These are phyloP conservation scores for Crithidia acanthocephali DNA, from an alignment of 208 protist genomes.

Conservation along the genomic window DNA sequence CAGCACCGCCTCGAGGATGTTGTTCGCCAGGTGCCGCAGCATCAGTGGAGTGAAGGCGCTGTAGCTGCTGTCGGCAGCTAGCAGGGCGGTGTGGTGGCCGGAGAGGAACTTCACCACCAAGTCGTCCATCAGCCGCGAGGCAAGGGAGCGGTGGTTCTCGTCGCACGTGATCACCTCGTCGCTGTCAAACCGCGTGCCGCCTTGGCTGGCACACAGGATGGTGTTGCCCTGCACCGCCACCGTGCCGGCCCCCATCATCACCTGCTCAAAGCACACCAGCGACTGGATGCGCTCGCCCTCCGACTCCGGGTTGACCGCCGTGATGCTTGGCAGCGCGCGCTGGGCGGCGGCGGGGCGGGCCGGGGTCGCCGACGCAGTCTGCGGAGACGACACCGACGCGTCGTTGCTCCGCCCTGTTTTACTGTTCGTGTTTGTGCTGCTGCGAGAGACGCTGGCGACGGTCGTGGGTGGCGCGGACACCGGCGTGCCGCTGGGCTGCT, in stretches of 20 bases:
- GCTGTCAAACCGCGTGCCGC: conserved; percentile 62
- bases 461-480: neutral
- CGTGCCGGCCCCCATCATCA: conserved; percentile 62
- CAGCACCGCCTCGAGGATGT: conserved; percentile 49
- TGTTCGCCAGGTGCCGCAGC: conserved; percentile 64
- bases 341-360: neutral
- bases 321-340: conserved; percentile 29
- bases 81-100: conserved; percentile 64
- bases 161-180: conserved; percentile 72
- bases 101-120: conserved; percentile 61
- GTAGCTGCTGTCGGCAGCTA: conserved; percentile 73
- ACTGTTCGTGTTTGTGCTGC: neutral
- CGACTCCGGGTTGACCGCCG: conserved; percentile 9
- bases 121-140: conserved; percentile 61
- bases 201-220: conserved; percentile 55
- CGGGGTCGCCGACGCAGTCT: neutral
- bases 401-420: neutral
- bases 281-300: conserved; percentile 43
- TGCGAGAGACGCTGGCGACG: neutral
- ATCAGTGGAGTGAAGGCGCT: conserved; percentile 76
- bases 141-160: conserved; percentile 39
- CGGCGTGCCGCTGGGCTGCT: neutral
- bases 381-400: neutral
- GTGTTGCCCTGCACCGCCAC: conserved; percentile 64
- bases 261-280: conserved; percentile 69